A percentile compares a stretch with the other conserved stretches of the same genome.
Conservation (phyloP, 1,284 basidiomycete species). For the Lignosus rhinocerotis region DNA sequence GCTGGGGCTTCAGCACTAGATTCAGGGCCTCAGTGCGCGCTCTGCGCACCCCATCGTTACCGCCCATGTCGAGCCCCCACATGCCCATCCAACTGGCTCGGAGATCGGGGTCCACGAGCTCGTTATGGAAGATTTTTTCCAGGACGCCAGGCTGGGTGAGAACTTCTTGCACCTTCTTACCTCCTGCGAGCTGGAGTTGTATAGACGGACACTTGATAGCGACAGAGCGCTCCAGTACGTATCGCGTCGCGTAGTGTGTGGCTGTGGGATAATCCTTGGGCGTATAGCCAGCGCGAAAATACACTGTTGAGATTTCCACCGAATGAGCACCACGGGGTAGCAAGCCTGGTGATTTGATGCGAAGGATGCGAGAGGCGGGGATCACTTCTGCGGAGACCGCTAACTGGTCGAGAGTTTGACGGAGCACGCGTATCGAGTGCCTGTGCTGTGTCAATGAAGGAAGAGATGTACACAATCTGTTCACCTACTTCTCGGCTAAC, state of each 20-base stretch:
- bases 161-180: constrained; percentile 95
- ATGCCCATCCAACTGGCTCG: constrained; percentile 35
- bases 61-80: constrained; percentile 41
- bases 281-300: constrained; percentile 65
- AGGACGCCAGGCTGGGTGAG: constrained; percentile 76
- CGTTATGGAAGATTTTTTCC: constrained; percentile 65
- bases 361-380: constrained; percentile 26
- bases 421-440: constrained; percentile 70
- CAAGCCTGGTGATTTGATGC: constrained; percentile 25
- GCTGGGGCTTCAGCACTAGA: constrained; percentile 93
- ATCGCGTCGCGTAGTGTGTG: constrained; percentile 68
- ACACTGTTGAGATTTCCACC: constrained; percentile 35
- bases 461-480: not conserved
- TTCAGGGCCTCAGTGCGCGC: constrained; percentile 53
- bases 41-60: constrained; percentile 81
- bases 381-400: constrained; percentile 43
- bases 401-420: constrained; percentile 77
- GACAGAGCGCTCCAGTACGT: constrained; percentile 72
- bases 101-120: constrained; percentile 53
- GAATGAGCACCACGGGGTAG: constrained; percentile 33
- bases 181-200: constrained; percentile 90
- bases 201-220: constrained; percentile 96
- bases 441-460: constrained; percentile 38
- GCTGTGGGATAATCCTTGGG: constrained; percentile 78
- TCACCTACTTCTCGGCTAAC: constrained; percentile 66